phyloP scores from a whole-genome alignment of 75 land plant genomes.

The Picea sitchensis region DNA sequence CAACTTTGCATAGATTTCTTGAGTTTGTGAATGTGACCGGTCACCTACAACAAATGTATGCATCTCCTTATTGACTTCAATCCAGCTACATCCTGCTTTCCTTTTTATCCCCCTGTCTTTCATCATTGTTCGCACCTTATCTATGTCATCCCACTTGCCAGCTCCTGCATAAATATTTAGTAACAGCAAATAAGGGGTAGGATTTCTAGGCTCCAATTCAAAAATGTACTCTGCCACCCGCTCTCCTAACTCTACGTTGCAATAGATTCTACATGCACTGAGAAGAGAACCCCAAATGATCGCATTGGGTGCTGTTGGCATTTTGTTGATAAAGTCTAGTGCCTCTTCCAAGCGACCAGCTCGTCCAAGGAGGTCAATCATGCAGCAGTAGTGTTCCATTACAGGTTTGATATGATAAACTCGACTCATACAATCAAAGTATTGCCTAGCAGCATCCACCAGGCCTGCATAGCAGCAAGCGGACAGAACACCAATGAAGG shows the following conservation, averaged over 20 bases:
- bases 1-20: neutral
- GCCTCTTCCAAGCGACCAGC: slow-evolving; percentile 17
- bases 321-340: slow-evolving; percentile 1
- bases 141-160: neutral
- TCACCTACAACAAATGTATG: neutral
- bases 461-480: slow-evolving; percentile 24
- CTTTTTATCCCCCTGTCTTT: neutral
- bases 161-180: neutral
- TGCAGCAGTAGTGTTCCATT: slow-evolving; percentile 13
- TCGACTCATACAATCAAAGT: slow-evolving; percentile 2
- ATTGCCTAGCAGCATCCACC: neutral
- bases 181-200: neutral
- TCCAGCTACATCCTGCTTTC: neutral
- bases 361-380: slow-evolving; percentile 16
- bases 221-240: neutral
- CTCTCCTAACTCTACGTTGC: neutral
- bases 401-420: slow-evolving; percentile 1
- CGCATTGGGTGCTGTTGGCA: neutral
- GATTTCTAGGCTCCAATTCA: neutral
- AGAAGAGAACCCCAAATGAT: slow-evolving; percentile 4
- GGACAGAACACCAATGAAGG: slow-evolving; percentile 21
- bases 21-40: neutral
- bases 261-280: slow-evolving; percentile 7
- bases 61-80: neutral
- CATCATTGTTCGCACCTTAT: neutral